phyloP scores from a whole-genome alignment of 805 yeast species.

The Candida vartiovaarae region DNA sequence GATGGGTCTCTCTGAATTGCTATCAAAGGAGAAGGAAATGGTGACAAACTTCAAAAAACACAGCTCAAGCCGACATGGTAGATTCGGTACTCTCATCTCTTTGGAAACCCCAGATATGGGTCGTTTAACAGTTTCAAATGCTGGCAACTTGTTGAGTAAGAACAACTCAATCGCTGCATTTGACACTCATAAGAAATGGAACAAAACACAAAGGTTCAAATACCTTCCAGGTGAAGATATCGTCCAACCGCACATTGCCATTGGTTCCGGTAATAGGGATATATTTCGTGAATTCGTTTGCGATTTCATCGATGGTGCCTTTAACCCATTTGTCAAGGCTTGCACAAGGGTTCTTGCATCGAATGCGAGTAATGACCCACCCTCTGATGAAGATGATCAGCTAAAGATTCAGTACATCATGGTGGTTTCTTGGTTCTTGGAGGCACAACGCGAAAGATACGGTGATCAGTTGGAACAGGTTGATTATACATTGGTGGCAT shows the following conservation, averaged over 20 bases:
- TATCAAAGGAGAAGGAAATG: slow-evolving; percentile 54
- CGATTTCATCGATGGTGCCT: slow-evolving; percentile 66
- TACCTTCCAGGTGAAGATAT: slow-evolving; percentile 25
- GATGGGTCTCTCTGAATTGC: slow-evolving; percentile 29
- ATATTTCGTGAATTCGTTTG: slow-evolving; percentile 34
- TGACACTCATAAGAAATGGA: slow-evolving; percentile 67
- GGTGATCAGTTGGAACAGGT: slow-evolving; percentile 20
- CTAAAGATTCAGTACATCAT: slow-evolving; percentile 41
- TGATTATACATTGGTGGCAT: slow-evolving; percentile 41
- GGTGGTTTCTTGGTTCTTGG: slow-evolving; percentile 68
- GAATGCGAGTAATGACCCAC: background rate
- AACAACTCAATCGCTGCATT: slow-evolving; percentile 52
- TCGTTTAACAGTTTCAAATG: slow-evolving; percentile 66
- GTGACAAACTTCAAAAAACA: slow-evolving; percentile 41
- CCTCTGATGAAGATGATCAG: background rate
- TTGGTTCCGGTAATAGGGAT: slow-evolving; percentile 8
- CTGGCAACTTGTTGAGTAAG: slow-evolving; percentile 47
- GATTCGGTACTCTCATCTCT: slow-evolving; percentile 83
- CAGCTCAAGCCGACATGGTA: slow-evolving; percentile 71
- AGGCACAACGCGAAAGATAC: slow-evolving; percentile 45
- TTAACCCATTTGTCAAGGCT: slow-evolving; percentile 54
- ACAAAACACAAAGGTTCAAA: slow-evolving; percentile 27
- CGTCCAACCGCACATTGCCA: slow-evolving; percentile 23
- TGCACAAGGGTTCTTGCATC: slow-evolving; percentile 39
- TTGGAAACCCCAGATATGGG: slow-evolving; percentile 54